phyloP scores from a whole-genome alignment of 225 moss, liverwort and hornwort species.

The Pseudisothecium myosuroides region DNA sequence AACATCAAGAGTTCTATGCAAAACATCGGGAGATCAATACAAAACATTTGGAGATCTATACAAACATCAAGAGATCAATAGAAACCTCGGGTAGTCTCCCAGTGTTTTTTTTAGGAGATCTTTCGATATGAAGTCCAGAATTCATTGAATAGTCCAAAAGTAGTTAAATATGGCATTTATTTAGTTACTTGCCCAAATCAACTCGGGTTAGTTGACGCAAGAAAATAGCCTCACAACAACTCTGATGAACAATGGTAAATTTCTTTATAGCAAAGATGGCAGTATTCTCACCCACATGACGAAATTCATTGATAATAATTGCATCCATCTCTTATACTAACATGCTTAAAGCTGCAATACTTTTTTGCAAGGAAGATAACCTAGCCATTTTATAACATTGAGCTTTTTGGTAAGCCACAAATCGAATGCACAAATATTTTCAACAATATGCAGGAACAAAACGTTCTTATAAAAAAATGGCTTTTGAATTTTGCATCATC shows the following conservation, averaged over 20 bases:
- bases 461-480: background rate
- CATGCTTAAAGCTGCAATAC: fast-evolving
- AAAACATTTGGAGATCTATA: too few species aligned
- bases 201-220: fast-evolving
- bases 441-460: background rate
- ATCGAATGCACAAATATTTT: fast-evolving
- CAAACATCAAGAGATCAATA: too few species aligned
- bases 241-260: fast-evolving
- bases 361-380: background rate
- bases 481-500: background rate
- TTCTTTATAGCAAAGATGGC: background rate
- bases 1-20: too few species aligned
- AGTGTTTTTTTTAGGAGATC: too few species aligned
- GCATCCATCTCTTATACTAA: fast-evolving
- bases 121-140: too few species aligned
- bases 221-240: background rate
- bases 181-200: background rate
- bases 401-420: background rate
- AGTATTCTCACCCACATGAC: fast-evolving
- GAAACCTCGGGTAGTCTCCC: too few species aligned
- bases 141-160: too few species aligned
- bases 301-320: too few species aligned
- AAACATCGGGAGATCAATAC: too few species aligned
- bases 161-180: too few species aligned
- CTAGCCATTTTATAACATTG: background rate